These are phyloP conservation scores for Solanum hybrid DNA, from an alignment of 305 asterid species.

Conservation along the genomic window DNA sequence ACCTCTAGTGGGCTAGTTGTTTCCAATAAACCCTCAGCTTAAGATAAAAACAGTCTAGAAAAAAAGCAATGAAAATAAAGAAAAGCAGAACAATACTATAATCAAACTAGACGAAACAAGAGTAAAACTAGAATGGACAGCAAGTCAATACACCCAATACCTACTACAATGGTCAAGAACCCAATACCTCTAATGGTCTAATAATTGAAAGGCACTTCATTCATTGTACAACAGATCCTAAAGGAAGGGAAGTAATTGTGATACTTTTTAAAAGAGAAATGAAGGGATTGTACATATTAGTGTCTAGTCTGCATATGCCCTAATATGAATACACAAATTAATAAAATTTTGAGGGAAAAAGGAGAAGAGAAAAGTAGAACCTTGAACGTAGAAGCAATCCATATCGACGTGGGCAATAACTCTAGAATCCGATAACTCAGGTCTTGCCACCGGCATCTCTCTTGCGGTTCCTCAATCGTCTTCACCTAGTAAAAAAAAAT, in stretches of 20 bases:
- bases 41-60: not conserved
- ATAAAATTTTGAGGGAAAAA: not conserved
- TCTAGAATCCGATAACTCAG: conserved; percentile 62
- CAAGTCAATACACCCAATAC: not conserved
- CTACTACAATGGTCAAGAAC: not conserved
- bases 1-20: not conserved
- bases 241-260: not conserved
- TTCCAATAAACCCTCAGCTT: not conserved
- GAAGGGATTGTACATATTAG: not conserved
- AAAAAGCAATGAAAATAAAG: not conserved
- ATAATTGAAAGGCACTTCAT: not conserved
- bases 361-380: conserved; percentile 12
- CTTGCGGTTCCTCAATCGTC: not conserved
- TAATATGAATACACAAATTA: not conserved
- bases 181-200: not conserved
- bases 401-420: conserved; percentile 89
- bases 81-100: not conserved
- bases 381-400: conserved; percentile 98
- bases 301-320: not conserved
- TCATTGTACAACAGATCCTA: not conserved
- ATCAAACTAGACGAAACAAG: not conserved
- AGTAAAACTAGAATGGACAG: not conserved
- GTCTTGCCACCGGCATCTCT: conserved; percentile 60
- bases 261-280: not conserved
- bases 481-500: not conserved